Percentiles rank a stretch among this genome's conserved stretches.
Conservation (phyloP, 2,329 filamentous ascomycete species). For the Fusarium staphyleae region DNA sequence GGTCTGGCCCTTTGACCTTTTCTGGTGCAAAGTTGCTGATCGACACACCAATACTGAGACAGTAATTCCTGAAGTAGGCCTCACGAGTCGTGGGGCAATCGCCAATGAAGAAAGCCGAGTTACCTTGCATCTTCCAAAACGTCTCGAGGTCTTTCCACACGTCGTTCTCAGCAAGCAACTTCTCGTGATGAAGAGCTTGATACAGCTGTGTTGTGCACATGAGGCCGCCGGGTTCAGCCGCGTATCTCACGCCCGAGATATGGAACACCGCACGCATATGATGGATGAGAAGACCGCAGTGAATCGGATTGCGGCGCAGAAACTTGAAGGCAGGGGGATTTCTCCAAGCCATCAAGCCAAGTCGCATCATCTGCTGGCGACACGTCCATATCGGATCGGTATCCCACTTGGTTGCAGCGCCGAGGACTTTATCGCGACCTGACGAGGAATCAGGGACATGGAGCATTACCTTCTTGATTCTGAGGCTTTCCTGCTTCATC, state of each 20-base stretch:
- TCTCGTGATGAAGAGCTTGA: slow-evolving; percentile 34
- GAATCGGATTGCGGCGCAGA: slow-evolving; percentile 28
- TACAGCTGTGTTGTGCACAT: slow-evolving; percentile 33
- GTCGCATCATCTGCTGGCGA: background rate
- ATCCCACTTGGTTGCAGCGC: slow-evolving; percentile 18
- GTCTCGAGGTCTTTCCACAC: slow-evolving; percentile 29
- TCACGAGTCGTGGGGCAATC: slow-evolving; percentile 23
- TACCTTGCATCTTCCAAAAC: slow-evolving; percentile 25
- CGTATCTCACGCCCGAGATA: slow-evolving; percentile 11
- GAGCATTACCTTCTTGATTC: slow-evolving; percentile 26
- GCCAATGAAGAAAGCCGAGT: slow-evolving; percentile 34
- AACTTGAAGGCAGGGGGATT: slow-evolving; percentile 16
- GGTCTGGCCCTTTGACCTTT: too few species aligned
- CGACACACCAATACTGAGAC: slow-evolving; percentile 29
- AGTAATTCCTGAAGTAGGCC: slow-evolving; percentile 36
- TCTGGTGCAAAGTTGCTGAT: slow-evolving; percentile 27
- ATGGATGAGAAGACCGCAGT: slow-evolving; percentile 35
- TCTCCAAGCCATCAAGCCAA: background rate
- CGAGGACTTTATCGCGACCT: slow-evolving; percentile 4
- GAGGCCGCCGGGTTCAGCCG: slow-evolving; percentile 20
- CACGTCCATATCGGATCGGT: slow-evolving; percentile 17
- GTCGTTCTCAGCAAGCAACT: slow-evolving; percentile 2
- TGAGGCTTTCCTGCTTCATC: slow-evolving; percentile 21
- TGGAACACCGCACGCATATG: slow-evolving; percentile 30
- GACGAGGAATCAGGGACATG: slow-evolving; percentile 1